Base-by-base conservation (phyloP, 2,329 filamentous ascomycete species). In the Trichoderma sp. region DNA sequence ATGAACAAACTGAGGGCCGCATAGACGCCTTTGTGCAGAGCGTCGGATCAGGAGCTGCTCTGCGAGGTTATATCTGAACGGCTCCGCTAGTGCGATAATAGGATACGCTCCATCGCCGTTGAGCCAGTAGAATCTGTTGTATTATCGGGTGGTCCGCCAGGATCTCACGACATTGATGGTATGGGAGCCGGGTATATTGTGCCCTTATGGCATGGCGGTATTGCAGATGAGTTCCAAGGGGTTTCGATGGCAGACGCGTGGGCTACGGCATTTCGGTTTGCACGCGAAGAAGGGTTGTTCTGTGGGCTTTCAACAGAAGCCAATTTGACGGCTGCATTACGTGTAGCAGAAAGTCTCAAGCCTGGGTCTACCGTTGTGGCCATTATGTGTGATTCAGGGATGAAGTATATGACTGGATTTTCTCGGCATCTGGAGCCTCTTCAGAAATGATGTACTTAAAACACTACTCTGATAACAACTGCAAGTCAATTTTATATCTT, bases 31-130 rank as follows among this genome's bases (percentile, higher is more conserved):
- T 66, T 57, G 53, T 66, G 8, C 53, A 66, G 27, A 50, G 39
- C 4, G 53, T 59, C 45, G 64, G 64, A 39, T 58, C 64, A 19
- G 53, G 25, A 4, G 53, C 64, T 19, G 48, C 53, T 52, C 52
- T 66, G n/a, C 53, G 64, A 29, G 64, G 64, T 17, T 17, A 37
- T 37, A 66, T 66, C 64, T n/a, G 64, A 66, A 29, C 64, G 64
- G n/a, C 32, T 66, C 5, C 64, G 53, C 12, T 53, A 58, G 19
- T 53, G 13, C n/a, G 45, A 48, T 32, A 52, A 10, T 19, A 17
- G 27, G 25, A 66, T 58, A 5, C 64, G 29, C 2, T 58, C 59
- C 17, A 32, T 59, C 9, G 53, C 64, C 2, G 64, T 66, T 17
- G 64, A 66, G 39, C 64, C 64, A 32, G 64, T 39, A 12, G 64